Conservation (phyloP, 805 yeast genomes). For the Zygotorulaspora florentina region DNA sequence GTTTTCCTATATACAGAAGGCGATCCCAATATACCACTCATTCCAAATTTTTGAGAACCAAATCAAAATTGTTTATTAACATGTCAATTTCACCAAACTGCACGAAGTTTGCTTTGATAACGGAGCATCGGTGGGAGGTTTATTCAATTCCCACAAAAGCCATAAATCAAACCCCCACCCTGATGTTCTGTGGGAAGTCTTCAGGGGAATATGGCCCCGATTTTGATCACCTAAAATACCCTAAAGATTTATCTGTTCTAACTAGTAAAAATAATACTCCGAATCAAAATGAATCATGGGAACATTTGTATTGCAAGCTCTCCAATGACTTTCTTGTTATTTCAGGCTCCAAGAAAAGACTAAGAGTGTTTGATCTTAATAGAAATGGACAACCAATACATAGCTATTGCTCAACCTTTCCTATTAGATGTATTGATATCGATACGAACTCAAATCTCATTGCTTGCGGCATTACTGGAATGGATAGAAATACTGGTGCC, state of each 20-base stretch:
- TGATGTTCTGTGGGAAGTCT: constrained; percentile 64
- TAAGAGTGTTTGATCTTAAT: constrained; percentile 59
- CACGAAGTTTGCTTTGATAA: constrained; percentile 58
- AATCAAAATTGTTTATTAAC: constrained; percentile 48
- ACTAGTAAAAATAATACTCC: background rate
- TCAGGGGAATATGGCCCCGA: constrained; percentile 63
- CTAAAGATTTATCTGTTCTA: constrained; percentile 12
- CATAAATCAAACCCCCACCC: constrained; percentile 39
- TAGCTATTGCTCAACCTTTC: constrained; percentile 64
- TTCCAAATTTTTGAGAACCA: constrained; percentile 44
- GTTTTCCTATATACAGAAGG: constrained; percentile 78
- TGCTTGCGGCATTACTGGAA: constrained; percentile 80
- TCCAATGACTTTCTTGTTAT: constrained; percentile 57
- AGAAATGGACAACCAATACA: constrained; percentile 60
- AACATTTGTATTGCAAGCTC: constrained; percentile 54
- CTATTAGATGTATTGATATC: constrained; percentile 73
- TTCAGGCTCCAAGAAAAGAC: constrained; percentile 65
- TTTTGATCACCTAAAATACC: constrained; percentile 39
- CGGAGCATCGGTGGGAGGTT: constrained; percentile 71
- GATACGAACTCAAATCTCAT: constrained; percentile 59
- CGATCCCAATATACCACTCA: constrained; percentile 52
- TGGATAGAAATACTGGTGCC: constrained; percentile 60
- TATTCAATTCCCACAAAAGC: constrained; percentile 43
- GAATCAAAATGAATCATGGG: constrained; percentile 44
- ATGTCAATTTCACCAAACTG: constrained; percentile 62